These are phyloP conservation scores for Aspergillus diversus DNA, from an alignment of 495 filamentous ascomycete species.

Conservation along the genomic window DNA sequence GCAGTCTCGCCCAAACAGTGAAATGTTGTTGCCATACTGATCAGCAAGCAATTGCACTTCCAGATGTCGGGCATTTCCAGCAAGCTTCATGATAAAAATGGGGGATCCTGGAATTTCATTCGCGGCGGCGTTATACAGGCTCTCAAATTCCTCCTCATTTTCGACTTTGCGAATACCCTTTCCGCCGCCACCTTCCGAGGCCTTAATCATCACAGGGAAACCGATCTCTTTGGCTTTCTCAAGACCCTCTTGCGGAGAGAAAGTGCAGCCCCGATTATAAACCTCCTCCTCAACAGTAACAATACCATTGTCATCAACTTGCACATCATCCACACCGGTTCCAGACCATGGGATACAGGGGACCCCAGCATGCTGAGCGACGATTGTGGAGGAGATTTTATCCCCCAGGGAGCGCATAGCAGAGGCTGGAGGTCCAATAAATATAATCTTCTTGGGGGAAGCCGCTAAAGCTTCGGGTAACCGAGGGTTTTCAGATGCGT, in stretches of 20 bases:
- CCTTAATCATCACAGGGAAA: constrained; percentile 99
- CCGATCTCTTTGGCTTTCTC: constrained; percentile 86
- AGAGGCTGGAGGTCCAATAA: constrained; percentile 96
- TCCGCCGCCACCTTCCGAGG: constrained; percentile 98
- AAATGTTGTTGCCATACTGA: constrained; percentile 99
- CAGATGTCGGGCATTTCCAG: constrained; percentile 93
- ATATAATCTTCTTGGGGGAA: constrained; percentile 96
- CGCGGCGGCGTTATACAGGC: constrained; percentile 90
- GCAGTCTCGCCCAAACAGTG: constrained; percentile 96
- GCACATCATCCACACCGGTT: constrained; percentile 82
- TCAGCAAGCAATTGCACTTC: constrained; percentile 97
- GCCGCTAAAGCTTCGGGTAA: constrained; percentile 93
- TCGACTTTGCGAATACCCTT: constrained; percentile 99
- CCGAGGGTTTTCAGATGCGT: constrained; percentile 98
- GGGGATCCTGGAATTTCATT: constrained; percentile 99
- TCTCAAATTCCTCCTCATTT: constrained; percentile 78
- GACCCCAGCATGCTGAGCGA: constrained; percentile 95
- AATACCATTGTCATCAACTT: constrained; percentile 77
- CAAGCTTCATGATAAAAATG: constrained; percentile 99
- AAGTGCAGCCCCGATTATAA: constrained; percentile 90
- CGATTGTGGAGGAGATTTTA: constrained; percentile 99
- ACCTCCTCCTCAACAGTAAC: constrained; percentile 87
- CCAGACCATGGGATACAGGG: constrained; percentile 99
- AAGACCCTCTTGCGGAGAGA: constrained; percentile 85
- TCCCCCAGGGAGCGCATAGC: constrained; percentile 99